phyloP scores from a whole-genome alignment of 2,329 filamentous ascomycete genomes.

The Aquanectria penicillioides region DNA sequence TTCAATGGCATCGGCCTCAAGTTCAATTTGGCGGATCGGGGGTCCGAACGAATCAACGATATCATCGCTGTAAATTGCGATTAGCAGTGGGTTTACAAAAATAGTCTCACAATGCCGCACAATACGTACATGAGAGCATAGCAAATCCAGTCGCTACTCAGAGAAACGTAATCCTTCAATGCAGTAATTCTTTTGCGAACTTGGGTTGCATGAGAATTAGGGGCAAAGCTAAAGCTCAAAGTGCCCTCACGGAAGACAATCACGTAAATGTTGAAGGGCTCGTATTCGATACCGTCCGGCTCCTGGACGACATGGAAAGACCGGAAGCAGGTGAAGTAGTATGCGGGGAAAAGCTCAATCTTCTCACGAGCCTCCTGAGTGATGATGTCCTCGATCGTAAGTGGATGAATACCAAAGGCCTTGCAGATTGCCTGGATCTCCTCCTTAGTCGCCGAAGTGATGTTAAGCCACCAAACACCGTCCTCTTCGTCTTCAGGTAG shows the following conservation, averaged over 20 bases:
- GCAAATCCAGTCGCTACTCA: slow-evolving; percentile 98
- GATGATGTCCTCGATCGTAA: slow-evolving; percentile 96
- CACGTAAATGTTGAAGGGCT: slow-evolving; percentile 96
- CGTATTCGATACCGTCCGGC: slow-evolving; percentile 83
- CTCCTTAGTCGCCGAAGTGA: slow-evolving; percentile 88
- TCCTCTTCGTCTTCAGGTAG: slow-evolving; percentile 70
- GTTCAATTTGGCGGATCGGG: slow-evolving; percentile 85
- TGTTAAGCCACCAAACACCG: slow-evolving; percentile 99
- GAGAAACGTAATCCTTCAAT: slow-evolving; percentile 91
- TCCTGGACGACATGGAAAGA: slow-evolving; percentile 87
- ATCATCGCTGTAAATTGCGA: slow-evolving; percentile 72
- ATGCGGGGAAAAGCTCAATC: slow-evolving; percentile 95
- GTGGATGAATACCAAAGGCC: slow-evolving; percentile 92
- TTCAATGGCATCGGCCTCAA: slow-evolving; percentile 91
- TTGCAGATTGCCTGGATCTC: slow-evolving; percentile 90
- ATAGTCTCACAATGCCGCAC: too few relatives aligned
- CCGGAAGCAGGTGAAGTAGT: slow-evolving; percentile 98
- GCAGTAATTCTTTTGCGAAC: slow-evolving; percentile 92
- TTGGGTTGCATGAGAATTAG: slow-evolving; percentile 86
- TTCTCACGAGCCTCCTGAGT: slow-evolving; percentile 97
- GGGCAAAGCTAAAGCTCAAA: slow-evolving; percentile 91
- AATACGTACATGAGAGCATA: slow-evolving; percentile 96
- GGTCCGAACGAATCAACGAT: slow-evolving; percentile 97
- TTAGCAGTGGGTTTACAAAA: slow-evolving; percentile 34
- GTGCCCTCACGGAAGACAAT: slow-evolving; percentile 96